These are phyloP conservation scores for Erodium trifolium DNA, from an alignment of 441 rosid species.

Conservation along the genomic window DNA sequence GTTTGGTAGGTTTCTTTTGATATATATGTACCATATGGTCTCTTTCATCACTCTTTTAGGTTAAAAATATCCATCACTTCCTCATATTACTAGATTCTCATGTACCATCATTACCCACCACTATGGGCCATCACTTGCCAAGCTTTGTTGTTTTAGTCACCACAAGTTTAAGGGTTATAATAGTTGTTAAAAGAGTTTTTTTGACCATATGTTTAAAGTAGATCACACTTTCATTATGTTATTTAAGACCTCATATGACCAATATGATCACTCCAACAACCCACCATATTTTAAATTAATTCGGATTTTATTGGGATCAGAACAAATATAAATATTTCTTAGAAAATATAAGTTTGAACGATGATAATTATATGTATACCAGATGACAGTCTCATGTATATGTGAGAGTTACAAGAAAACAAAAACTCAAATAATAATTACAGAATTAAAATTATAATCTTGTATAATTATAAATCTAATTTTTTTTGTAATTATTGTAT, in stretches of 20 bases:
- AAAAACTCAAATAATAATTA: too few relatives aligned
- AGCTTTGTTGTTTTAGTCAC: not conserved
- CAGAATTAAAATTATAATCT: too few relatives aligned
- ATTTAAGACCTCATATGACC: not conserved
- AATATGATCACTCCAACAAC: not conserved
- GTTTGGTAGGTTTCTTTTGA: slow-evolving; percentile 6
- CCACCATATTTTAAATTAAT: not conserved
- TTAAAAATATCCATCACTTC: not conserved
- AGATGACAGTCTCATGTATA: too few relatives aligned
- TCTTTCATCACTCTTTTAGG: not conserved
- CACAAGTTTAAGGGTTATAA: not conserved
- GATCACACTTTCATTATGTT: not conserved
- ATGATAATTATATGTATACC: not conserved
- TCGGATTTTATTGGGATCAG: too few relatives aligned
- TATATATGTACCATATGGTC: slow-evolving; percentile 1
- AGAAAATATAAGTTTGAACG: too few relatives aligned
- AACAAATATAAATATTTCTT: too few relatives aligned
- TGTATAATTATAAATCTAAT: too few relatives aligned
- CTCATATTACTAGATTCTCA: not conserved
- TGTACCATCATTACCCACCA: not conserved
- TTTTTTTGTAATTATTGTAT: too few relatives aligned
- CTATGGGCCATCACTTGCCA: not conserved
- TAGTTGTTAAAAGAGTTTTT: not conserved
- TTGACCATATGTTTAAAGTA: not conserved
- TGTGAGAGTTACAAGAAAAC: too few relatives aligned